Percentiles rank a stretch among this genome's conserved stretches.
Evolutionary conservation across 176 grass and related monocot species (phyloP).

Genomic region (Rhynchospora pubera): DNA sequence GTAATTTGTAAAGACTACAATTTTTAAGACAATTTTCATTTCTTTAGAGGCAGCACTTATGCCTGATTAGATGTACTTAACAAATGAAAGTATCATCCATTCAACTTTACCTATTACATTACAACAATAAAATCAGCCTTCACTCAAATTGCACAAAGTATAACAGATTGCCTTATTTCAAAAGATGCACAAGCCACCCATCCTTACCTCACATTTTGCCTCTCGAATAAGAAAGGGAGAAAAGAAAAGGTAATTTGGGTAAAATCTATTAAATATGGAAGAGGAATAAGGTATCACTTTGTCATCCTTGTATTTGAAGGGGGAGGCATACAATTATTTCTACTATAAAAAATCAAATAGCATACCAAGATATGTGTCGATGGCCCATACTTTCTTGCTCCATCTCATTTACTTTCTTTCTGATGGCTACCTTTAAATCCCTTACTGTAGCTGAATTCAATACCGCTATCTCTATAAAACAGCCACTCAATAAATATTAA

Average conservation of each 20-base stretch:
- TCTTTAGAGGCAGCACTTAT: neutral
- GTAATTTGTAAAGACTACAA: neutral
- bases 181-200: neutral
- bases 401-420: slow-evolving; percentile 76
- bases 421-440: slow-evolving; percentile 77
- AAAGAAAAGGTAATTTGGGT: neutral
- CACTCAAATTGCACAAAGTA: neutral
- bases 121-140: neutral
- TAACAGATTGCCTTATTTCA: neutral
- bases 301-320: neutral
- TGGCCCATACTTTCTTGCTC: slow-evolving; percentile 75
- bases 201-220: neutral
- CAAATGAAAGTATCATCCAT: too few species aligned
- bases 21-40: neutral
- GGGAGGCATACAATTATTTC: neutral
- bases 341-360: neutral
- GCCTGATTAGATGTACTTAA: neutral
- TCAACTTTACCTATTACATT: too few species aligned
- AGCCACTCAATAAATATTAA: neutral
- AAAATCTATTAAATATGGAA: neutral
- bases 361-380: slow-evolving; percentile 86
- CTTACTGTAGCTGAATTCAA: slow-evolving; percentile 63
- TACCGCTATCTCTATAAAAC: slow-evolving; percentile 40
- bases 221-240: neutral
- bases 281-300: neutral